Evolutionary conservation across 1,284 basidiomycete species (phyloP).

Genomic region (Pyrrhoderma lamaoense): DNA sequence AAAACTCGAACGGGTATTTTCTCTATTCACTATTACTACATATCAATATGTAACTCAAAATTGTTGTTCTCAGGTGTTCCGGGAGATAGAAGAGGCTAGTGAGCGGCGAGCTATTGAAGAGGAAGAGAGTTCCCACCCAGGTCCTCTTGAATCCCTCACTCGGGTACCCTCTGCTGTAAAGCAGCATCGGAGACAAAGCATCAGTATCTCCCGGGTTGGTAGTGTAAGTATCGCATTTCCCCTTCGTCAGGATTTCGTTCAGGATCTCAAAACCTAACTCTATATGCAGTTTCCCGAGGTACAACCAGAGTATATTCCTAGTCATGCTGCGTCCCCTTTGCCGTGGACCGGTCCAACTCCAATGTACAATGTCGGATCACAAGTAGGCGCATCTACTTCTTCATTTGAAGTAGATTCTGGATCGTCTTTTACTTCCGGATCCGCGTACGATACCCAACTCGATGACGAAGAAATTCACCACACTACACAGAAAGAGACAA

Average conservation of each 20-base stretch:
- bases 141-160: conserved; percentile 4
- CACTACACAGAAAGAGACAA: conserved; percentile 17
- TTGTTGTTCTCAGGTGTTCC: conserved; percentile 9
- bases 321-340: conserved; percentile 8
- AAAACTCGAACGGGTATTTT: conserved; percentile 15
- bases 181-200: conserved; percentile 9
- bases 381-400: too few relatives aligned
- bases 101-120: conserved; percentile 14
- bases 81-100: conserved; percentile 17
- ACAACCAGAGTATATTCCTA: background rate
- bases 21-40: too few relatives aligned
- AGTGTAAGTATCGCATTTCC: conserved; percentile 8
- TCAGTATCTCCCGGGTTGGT: conserved; percentile 12
- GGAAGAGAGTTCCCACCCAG: conserved; percentile 7
- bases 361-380: background rate
- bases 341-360: conserved; percentile 8
- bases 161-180: background rate
- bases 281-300: conserved; percentile 10
- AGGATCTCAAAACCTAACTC: background rate
- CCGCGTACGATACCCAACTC: background rate
- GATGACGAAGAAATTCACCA: conserved; percentile 13
- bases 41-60: too few relatives aligned
- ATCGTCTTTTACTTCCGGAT: background rate
- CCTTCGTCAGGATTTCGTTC: background rate
- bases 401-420: background rate